These are phyloP conservation scores for Kwoniella shandongensis DNA, from an alignment of 768 basidiomycete genomes.

Conservation along the genomic window DNA sequence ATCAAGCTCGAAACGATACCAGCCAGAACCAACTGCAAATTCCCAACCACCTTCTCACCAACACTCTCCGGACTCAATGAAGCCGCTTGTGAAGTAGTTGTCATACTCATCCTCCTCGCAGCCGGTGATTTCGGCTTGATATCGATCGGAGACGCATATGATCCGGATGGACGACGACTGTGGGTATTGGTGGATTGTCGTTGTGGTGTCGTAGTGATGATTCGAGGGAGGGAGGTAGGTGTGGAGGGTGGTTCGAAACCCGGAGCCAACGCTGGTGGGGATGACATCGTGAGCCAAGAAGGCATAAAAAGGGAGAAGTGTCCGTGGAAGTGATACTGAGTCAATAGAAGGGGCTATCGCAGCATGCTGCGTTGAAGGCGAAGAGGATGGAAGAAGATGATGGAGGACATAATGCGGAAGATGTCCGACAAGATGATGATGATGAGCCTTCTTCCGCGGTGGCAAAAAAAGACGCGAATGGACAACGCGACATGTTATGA, in stretches of 20 bases:
- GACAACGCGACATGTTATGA: too few relatives aligned
- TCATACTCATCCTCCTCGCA: conserved; percentile 35
- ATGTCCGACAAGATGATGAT: too few relatives aligned
- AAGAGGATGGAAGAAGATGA: too few relatives aligned
- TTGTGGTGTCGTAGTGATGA: conserved; percentile 13
- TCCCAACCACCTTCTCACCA: conserved; percentile 2
- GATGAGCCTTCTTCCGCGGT: too few relatives aligned
- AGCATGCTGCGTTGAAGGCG: too few relatives aligned
- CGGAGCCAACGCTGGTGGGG: conserved; percentile 6
- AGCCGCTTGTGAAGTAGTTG: conserved; percentile 29
- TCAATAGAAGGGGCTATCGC: too few relatives aligned
- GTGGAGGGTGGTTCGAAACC: conserved; percentile 1
- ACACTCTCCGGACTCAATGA: conserved; percentile 6
- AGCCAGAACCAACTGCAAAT: conserved; percentile 14
- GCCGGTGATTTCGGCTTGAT: conserved; percentile 31
- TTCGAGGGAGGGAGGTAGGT: background rate
- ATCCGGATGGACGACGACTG: conserved; percentile 8
- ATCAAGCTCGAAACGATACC: conserved; percentile 11
- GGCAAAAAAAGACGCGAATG: too few relatives aligned
- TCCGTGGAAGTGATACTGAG: background rate
- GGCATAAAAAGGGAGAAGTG: background rate
- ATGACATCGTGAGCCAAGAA: background rate
- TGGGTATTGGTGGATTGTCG: too few relatives aligned
- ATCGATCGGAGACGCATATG: conserved; percentile 27
- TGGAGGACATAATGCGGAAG: too few relatives aligned